Conservation (phyloP, 192 early-diverging fungal species). For the Mortierella antarctica region DNA sequence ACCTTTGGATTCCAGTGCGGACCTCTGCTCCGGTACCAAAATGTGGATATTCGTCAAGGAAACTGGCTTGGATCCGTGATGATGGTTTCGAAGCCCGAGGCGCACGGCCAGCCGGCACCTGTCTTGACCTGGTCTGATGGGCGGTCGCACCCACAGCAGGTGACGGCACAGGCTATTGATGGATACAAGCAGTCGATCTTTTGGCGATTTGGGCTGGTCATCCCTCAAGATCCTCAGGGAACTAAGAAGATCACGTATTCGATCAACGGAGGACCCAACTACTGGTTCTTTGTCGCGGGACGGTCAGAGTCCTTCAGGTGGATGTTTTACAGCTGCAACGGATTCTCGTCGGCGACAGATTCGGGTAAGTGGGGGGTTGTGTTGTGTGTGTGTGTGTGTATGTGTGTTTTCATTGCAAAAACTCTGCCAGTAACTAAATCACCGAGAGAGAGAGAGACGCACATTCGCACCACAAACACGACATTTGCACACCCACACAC, state of each 20-base stretch:
- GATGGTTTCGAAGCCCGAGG: constrained; percentile 55
- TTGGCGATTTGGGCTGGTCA: constrained; percentile 68
- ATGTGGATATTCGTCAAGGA: constrained; percentile 50
- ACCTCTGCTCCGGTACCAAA: constrained; percentile 58
- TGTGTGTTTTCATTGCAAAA: constrained; percentile 13
- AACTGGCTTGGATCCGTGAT: constrained; percentile 59
- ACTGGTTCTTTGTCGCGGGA: constrained; percentile 62
- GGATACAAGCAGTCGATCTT: constrained; percentile 70
- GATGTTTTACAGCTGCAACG: constrained; percentile 79
- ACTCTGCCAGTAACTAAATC: constrained; percentile 11
- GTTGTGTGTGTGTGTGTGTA: constrained; percentile 7
- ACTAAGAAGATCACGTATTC: constrained; percentile 43
- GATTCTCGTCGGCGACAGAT: constrained; percentile 62
- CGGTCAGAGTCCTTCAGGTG: constrained; percentile 68
- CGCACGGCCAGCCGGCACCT: constrained; percentile 35
- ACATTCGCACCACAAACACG: background rate
- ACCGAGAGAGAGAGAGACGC: background rate
- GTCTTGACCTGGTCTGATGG: constrained; percentile 42
- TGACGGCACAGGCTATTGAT: constrained; percentile 56
- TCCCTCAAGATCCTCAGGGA: constrained; percentile 58
- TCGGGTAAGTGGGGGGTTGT: constrained; percentile 19
- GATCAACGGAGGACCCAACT: constrained; percentile 53
- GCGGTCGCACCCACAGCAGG: constrained; percentile 4
- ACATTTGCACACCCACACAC: background rate
- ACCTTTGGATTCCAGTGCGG: constrained; percentile 44